A percentile compares a stretch with the other conserved stretches of the same genome.
Evolutionary conservation across 495 filamentous ascomycete genomes (phyloP).

Genomic region (Penicillium goetzii): DNA sequence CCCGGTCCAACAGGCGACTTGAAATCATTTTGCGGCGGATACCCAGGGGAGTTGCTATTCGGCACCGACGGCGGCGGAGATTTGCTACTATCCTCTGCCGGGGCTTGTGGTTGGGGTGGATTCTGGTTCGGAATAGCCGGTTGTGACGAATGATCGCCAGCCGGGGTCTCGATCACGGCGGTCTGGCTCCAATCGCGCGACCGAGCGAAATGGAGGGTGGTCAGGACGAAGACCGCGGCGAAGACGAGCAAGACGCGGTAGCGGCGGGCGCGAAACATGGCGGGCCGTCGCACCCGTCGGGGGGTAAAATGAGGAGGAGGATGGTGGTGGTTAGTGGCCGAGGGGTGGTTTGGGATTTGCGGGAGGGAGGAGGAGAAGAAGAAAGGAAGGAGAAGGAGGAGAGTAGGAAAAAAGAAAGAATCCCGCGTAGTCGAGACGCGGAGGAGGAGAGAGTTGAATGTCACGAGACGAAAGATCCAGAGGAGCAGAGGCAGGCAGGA

Average conservation of each 20-base stretch:
- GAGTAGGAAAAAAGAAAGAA: not conserved
- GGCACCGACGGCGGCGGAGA: conserved; percentile 17
- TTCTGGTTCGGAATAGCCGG: conserved; percentile 4
- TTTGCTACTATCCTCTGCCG: conserved; percentile 18
- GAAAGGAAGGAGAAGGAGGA: conserved; percentile 1
- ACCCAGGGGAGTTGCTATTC: conserved; percentile 16
- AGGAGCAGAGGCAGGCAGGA: not conserved
- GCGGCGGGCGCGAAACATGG: conserved; percentile 76
- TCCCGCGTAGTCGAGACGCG: not conserved
- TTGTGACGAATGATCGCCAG: conserved; percentile 8
- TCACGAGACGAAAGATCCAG: conserved; percentile 22
- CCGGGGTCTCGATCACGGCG: conserved; percentile 20
- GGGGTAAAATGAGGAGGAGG: conserved; percentile 2
- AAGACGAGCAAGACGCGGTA: conserved; percentile 76
- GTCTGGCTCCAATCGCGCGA: conserved; percentile 38
- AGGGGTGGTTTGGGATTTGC: not conserved
- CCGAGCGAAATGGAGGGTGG: conserved; percentile 65
- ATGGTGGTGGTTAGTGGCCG: conserved; percentile 1
- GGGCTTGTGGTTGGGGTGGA: conserved; percentile 8
- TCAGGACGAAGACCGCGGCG: conserved; percentile 64
- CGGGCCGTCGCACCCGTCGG: conserved; percentile 25
- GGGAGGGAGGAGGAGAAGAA: not conserved
- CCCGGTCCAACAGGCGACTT: not conserved
- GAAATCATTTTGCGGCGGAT: conserved; percentile 1
- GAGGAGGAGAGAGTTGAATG: conserved; percentile 17